Base-by-base conservation (phyloP, 495 filamentous ascomycete genomes). In the Penicillium chermesinum region DNA sequence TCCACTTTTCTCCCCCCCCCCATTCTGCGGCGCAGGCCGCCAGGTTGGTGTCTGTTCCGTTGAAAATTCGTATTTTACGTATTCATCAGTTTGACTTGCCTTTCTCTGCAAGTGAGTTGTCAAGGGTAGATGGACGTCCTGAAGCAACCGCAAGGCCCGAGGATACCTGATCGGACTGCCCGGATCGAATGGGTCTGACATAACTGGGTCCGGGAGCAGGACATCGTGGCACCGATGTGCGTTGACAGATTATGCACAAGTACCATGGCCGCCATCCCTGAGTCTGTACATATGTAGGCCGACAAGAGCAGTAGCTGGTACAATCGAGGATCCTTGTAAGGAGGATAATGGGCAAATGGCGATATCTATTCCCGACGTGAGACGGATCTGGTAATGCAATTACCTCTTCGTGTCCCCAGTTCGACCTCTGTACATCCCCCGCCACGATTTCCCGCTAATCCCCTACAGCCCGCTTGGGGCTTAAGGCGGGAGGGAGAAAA, bases 1-100 rank as follows among this genome's bases (percentile, higher is more conserved):
- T 61, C 63, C 65, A 64, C 63, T 58, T 53, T 55, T 55, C 41
- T 38, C 14, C 50, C n/a, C n/a, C n/a, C n/a, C n/a, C n/a, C n/a
- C n/a, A n/a, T n/a, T n/a, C n/a, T n/a, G 59, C 58, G 62, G 64
- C 53, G 58, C 59, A 58, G 49, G 48, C 59, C 63, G 63, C 63
- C 61, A 54, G 62, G 62, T 65, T 50, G 54, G 55, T 58, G 52
- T 54, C 50, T 55, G 56, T 53, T 50, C 54, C 54, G 53, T n/a
- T n/a, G n/a, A n/a, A n/a, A n/a, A n/a, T n/a, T n/a, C n/a, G n/a
- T n/a, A n/a, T n/a, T n/a, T n/a, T n/a, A n/a, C 27, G 38, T 49
- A 49, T 49, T 49, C 21, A 20, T 38, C 22, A 16, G 16, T 7
- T 42, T 43, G 41, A 43, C n/a, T n/a, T n/a, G n/a, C n/a, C n/a